Evolutionary conservation across 352 stramenopile species (phyloP).

Genomic region (Phytopythium cucurbitacearum): DNA sequence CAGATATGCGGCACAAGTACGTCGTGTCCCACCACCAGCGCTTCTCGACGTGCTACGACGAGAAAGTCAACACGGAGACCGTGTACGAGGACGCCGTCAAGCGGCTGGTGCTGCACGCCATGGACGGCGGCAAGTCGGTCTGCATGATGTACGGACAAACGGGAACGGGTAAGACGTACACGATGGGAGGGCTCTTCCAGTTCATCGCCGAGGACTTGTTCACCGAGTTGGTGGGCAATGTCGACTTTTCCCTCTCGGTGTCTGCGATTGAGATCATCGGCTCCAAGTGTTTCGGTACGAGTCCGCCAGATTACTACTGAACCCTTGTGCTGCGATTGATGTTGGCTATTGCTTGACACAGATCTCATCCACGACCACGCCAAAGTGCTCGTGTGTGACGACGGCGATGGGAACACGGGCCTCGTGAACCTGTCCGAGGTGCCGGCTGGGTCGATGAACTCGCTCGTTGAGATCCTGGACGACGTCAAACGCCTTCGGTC

Average conservation of each 20-base stretch:
- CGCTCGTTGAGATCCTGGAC: constrained; percentile 58
- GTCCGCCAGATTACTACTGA: neutral
- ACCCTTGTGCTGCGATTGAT: neutral
- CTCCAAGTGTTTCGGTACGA: constrained; percentile 56
- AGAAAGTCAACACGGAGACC: constrained; percentile 66
- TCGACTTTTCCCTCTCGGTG: constrained; percentile 45
- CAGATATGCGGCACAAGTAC: constrained; percentile 88
- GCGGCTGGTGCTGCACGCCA: constrained; percentile 63
- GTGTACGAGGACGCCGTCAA: constrained; percentile 67
- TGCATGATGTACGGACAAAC: constrained; percentile 84
- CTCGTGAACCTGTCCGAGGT: constrained; percentile 59
- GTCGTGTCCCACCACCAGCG: constrained; percentile 70
- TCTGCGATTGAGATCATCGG: constrained; percentile 60
- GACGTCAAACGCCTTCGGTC: constrained; percentile 63
- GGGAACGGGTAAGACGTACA: constrained; percentile 74
- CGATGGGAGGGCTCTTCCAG: constrained; percentile 84
- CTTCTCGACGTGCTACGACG: constrained; percentile 77
- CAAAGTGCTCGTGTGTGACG: constrained; percentile 72
- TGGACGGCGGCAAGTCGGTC: constrained; percentile 59
- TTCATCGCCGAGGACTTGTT: constrained; percentile 71
- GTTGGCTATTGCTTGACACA: constrained; percentile 6
- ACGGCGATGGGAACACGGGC: constrained; percentile 54
- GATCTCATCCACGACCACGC: constrained; percentile 41
- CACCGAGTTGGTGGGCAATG: constrained; percentile 33
- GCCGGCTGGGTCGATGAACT: constrained; percentile 48